Evolutionary conservation across 495 filamentous ascomycete species (phyloP), one percentile per base, ranked within the genome.

Genomic region (Penicillium soppii): DNA sequence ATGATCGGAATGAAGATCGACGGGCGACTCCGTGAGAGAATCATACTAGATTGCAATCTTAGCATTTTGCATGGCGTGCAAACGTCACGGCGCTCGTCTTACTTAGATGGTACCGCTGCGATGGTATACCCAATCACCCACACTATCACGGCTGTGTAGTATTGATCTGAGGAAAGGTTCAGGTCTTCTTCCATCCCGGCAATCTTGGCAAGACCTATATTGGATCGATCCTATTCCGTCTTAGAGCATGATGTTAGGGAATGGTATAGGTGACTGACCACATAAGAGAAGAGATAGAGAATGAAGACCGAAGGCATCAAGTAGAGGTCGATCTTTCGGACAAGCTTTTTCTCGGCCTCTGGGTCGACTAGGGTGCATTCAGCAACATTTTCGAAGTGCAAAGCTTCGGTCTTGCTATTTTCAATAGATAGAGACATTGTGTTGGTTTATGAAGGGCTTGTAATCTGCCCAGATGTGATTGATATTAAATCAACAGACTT

Each of bases 281-380:
- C 57, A 32, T 71, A 75, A 43, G 74, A 75, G 8, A 82, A 57
- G 47, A 77, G 70, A 43, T 80, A 79, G 73, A 79, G 77, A 30
- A 70, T 35, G 63, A 73, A 79, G 23, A 79, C 62, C 5, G 65
- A 68, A 29, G 73, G 74, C 67, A 81, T 67, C 27, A 81, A 69
- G 35, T 61, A 74, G 30, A 61, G 46, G 52, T 80, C 78, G 12
- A 81, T 63, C 62, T 80, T 81, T 37, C 58, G 65, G 21, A 80
- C 71, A 15, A 80, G 57, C 35, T 37, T 37, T 16, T 37, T 41
- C 39, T 41, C 19, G 2, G n/a, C 22, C n/a, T 41, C 13, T 41
- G 8, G 7, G 10, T 37, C 35, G 8, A 37, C 10, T 3, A 12
- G 9, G 7, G 5, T 19, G 5, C 35, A 37, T 2, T n/a, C 9